A percentile compares a stretch with the other conserved stretches of the same genome.
phyloP scores from a whole-genome alignment of 108 stramenopile genomes.

The Discostella pseudostelligera region DNA sequence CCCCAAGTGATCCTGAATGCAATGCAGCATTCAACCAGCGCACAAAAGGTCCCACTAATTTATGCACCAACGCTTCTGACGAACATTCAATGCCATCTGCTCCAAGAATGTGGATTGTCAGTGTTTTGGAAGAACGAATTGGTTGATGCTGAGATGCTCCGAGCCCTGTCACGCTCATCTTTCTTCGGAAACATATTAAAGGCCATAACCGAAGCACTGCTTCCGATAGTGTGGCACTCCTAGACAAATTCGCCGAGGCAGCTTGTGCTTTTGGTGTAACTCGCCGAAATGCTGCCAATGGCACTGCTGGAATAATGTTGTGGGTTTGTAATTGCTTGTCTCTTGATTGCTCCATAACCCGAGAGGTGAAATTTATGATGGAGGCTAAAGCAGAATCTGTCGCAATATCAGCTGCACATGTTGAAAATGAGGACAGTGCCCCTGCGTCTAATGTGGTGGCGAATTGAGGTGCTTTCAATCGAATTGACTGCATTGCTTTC shows the following conservation, averaged over 20 bases:
- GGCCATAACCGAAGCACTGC: constrained; percentile 59
- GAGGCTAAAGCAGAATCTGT: constrained; percentile 13
- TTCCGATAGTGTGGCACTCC: constrained; percentile 80
- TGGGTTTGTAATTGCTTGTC: constrained; percentile 27
- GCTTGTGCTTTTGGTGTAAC: constrained; percentile 53
- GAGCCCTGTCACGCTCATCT: constrained; percentile 7
- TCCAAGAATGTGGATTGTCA: constrained; percentile 74
- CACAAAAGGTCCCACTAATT: constrained; percentile 61
- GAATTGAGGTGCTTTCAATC: constrained; percentile 38
- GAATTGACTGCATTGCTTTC: constrained; percentile 43
- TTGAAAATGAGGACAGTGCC: constrained; percentile 28
- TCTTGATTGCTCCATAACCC: constrained; percentile 9
- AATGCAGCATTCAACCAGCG: constrained; percentile 64
- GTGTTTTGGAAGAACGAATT: constrained; percentile 7
- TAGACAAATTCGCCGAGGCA: constrained; percentile 63
- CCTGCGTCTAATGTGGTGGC: constrained; percentile 42
- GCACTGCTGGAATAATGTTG: constrained; percentile 48
- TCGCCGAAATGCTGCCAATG: constrained; percentile 56
- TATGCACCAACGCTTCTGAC: constrained; percentile 53
- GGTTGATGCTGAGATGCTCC: constrained; percentile 11
- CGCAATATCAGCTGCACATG: constrained; percentile 12
- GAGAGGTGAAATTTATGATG: constrained; percentile 23
- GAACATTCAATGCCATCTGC: constrained; percentile 79
- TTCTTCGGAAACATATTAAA: constrained; percentile 33
- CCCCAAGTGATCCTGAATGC: constrained; percentile 20